Base-by-base conservation (phyloP, 106 monocot species). In the Narthecium ossifragum region DNA sequence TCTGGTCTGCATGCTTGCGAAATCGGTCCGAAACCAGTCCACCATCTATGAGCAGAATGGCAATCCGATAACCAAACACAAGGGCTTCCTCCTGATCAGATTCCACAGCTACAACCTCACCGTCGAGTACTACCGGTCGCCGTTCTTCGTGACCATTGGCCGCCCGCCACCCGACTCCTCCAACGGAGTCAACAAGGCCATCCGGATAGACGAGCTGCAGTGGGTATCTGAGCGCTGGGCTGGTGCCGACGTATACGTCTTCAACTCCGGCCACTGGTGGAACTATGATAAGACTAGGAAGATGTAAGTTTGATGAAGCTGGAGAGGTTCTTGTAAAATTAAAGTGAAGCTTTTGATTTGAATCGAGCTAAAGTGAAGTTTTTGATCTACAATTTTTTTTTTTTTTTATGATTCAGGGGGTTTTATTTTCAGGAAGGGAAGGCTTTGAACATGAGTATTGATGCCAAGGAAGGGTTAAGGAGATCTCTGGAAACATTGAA, bases 201-300 rank as follows among this genome's bases (percentile, higher is more conserved):
- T 98, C 21, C 78, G 75, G 3, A 55, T 98, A 26, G 90, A 98
- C 52, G 46, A 23, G 29, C 34, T 90, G 21, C 69, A 76, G 3
- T 78, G 80, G 76, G 24, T 30, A 28, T 77, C 90, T 1, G n/a
- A 49, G 26, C 45, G 34, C 11, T 98, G 86, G 90, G 46, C 36
- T 0, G 76, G 69, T 0, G 90, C 84, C 0, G 78, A 98, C 31
- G 62, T 90, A 7, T 27, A 86, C 8, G 57, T 98, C 33, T 74
- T 98, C 56, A 87, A 81, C 26, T 78, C 78, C 2, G 96, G 96
- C 0, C 96, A 90, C 57, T 98, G 96, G 96, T 98, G 96, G 96
- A 87, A 61, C 26, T 6, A 46, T 6, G 75, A 81, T 5, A 98
- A 98, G 55, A 98, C 74, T 0, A 2, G 57, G 12, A 77, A 77